A percentile compares a stretch with the other conserved stretches of the same genome.
Conservation (phyloP, 208 protist species). For the Trypanosoma congolense region DNA sequence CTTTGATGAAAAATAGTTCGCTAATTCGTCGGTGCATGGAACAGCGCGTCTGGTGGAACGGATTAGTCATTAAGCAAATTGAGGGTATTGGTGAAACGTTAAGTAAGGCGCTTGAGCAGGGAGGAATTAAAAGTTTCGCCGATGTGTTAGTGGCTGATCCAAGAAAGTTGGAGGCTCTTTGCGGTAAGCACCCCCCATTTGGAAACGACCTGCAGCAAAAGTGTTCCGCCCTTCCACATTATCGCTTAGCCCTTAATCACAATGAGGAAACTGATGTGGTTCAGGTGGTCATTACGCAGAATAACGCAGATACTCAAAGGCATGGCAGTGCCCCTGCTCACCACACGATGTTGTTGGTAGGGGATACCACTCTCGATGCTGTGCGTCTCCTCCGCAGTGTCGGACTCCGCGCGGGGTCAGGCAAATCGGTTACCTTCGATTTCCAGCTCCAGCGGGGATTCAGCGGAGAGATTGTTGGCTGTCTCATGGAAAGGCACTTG, state of each 20-base stretch:
- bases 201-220: slow-evolving; percentile 44
- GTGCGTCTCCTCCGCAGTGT: slow-evolving; percentile 27
- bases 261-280: not conserved
- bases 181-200: slow-evolving; percentile 65
- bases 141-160: slow-evolving; percentile 32
- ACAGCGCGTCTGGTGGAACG: slow-evolving; percentile 71
- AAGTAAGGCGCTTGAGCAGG: slow-evolving; percentile 35
- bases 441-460: slow-evolving; percentile 5
- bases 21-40: slow-evolving; percentile 68
- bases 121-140: slow-evolving; percentile 43
- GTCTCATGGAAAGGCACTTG: slow-evolving; percentile 17
- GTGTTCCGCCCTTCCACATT: slow-evolving; percentile 25
- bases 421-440: slow-evolving; percentile 11
- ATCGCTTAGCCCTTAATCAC: slow-evolving; percentile 8
- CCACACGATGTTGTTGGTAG: slow-evolving; percentile 32
- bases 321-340: not conserved
- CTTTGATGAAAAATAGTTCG: slow-evolving; percentile 38
- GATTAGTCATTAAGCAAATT: slow-evolving; percentile 62
- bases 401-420: not conserved
- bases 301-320: not conserved
- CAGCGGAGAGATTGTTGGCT: slow-evolving; percentile 8
- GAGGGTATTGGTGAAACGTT: slow-evolving; percentile 52
- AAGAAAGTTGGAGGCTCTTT: slow-evolving; percentile 61
- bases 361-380: slow-evolving; percentile 20
- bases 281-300: not conserved